Conservation (phyloP, 345 rosid species). For the Lepidium africanum region DNA sequence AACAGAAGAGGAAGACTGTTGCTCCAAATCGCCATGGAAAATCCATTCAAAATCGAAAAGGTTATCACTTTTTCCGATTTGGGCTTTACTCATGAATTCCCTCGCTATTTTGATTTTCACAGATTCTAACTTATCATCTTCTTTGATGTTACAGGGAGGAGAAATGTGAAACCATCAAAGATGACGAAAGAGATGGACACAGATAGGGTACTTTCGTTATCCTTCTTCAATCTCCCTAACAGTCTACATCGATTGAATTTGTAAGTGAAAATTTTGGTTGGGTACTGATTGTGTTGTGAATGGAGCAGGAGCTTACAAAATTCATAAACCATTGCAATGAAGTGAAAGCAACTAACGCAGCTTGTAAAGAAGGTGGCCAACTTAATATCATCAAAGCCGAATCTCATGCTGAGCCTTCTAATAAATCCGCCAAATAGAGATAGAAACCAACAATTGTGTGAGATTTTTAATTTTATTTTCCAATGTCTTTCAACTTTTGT, state of each 20-base stretch:
- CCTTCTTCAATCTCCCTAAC: not conserved
- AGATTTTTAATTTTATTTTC: not conserved
- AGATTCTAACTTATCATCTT: not conserved
- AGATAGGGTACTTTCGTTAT: conserved; percentile 40
- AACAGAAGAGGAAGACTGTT: conserved; percentile 59
- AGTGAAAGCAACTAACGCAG: conserved; percentile 71
- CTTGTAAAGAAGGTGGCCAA: conserved; percentile 76
- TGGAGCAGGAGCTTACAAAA: conserved; percentile 66
- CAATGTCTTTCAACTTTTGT: conserved; percentile 4
- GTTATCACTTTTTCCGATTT: conserved; percentile 9
- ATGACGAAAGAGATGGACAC: conserved; percentile 60
- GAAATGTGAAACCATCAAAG: conserved; percentile 65
- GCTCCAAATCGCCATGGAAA: conserved; percentile 86
- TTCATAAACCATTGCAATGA: conserved; percentile 88
- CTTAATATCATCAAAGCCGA: conserved; percentile 51
- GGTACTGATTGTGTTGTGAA: not conserved
- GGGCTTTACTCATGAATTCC: not conserved
- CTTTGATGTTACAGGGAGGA: conserved; percentile 45
- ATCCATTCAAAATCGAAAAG: conserved; percentile 50
- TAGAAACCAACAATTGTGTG: not conserved
- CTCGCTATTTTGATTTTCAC: not conserved
- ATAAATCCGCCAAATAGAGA: conserved; percentile 34
- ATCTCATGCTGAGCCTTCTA: conserved; percentile 27
- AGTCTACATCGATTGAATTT: not conserved
- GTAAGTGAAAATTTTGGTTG: not conserved